Conservation (phyloP, 2,329 filamentous ascomycete species). For the Alternaria metachromatica region DNA sequence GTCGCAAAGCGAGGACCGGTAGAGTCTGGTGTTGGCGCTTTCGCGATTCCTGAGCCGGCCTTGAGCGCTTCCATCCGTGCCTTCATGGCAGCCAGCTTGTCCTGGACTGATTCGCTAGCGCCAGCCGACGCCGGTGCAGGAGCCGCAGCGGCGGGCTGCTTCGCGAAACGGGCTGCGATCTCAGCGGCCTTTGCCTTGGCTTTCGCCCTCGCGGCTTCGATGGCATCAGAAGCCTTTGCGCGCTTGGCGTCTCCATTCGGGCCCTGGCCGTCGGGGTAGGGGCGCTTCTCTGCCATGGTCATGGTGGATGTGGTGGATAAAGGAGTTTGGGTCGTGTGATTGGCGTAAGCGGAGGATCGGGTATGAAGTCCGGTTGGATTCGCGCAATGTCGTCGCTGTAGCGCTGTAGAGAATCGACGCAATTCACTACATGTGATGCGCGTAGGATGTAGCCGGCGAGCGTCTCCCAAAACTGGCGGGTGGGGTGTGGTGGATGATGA, state of each 20-base stretch:
- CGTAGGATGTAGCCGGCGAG: neutral
- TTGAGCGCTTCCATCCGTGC: constrained; percentile 41
- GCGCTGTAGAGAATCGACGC: neutral
- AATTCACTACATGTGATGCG: neutral
- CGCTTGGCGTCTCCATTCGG: constrained; percentile 44
- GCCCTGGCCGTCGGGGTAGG: constrained; percentile 45
- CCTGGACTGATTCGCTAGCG: constrained; percentile 24
- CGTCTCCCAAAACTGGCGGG: neutral
- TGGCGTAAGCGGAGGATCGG: constrained; percentile 5
- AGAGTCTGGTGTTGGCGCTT: constrained; percentile 47
- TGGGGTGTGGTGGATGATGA: constrained; percentile 1
- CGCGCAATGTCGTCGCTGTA: neutral
- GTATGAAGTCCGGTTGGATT: constrained; percentile 1
- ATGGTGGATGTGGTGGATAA: constrained; percentile 6
- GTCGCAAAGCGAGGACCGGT: constrained; percentile 62
- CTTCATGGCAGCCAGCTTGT: constrained; percentile 38
- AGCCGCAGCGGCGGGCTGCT: constrained; percentile 22
- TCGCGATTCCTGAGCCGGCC: constrained; percentile 68
- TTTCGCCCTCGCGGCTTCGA: constrained; percentile 43
- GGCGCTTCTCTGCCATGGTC: constrained; percentile 54
- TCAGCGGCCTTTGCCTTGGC: constrained; percentile 44
- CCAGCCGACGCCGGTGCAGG: constrained; percentile 20
- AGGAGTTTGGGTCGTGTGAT: neutral
- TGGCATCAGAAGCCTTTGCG: constrained; percentile 46
- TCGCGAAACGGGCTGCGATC: constrained; percentile 43